Conservation (phyloP, 106 monocot genomes). For the Dendrobium nobile region DNA sequence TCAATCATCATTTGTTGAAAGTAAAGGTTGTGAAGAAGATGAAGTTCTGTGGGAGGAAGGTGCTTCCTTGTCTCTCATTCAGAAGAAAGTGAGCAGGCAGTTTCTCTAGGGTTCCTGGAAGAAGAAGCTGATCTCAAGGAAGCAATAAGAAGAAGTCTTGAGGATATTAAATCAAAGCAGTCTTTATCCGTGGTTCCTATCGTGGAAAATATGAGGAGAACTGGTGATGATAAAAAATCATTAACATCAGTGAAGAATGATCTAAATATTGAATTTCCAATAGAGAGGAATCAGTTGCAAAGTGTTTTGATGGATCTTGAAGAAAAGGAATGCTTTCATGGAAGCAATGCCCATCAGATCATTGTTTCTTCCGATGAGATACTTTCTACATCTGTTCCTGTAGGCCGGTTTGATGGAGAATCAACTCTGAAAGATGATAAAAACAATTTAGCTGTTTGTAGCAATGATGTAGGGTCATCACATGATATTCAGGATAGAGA, state of each 20-base stretch:
- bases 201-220: slow-evolving; percentile 5
- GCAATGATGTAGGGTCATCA: background rate
- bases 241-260: background rate
- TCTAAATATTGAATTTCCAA: background rate
- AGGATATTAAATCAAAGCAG: slow-evolving; percentile 33
- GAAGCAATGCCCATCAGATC: slow-evolving; percentile 5
- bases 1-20: slow-evolving; percentile 22
- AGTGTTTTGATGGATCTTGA: background rate
- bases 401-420: slow-evolving; percentile 10
- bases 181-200: slow-evolving; percentile 12
- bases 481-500: slow-evolving; percentile 4
- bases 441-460: slow-evolving; percentile 9
- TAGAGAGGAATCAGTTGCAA: background rate
- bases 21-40: slow-evolving; percentile 19
- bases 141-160: slow-evolving; percentile 90
- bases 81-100: slow-evolving; percentile 20
- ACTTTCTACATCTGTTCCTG: background rate
- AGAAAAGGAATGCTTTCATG: slow-evolving; percentile 2
- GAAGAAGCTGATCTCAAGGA: slow-evolving; percentile 82
- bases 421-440: slow-evolving; percentile 5
- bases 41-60: slow-evolving; percentile 82
- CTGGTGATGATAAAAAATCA: slow-evolving; percentile 1
- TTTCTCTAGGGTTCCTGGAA: slow-evolving; percentile 54
- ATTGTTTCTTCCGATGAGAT: slow-evolving; percentile 12
- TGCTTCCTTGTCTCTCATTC: slow-evolving; percentile 17